Evolutionary conservation across 108 stramenopile genomes (phyloP).

Genomic region (Parietichytrium sp.): DNA sequence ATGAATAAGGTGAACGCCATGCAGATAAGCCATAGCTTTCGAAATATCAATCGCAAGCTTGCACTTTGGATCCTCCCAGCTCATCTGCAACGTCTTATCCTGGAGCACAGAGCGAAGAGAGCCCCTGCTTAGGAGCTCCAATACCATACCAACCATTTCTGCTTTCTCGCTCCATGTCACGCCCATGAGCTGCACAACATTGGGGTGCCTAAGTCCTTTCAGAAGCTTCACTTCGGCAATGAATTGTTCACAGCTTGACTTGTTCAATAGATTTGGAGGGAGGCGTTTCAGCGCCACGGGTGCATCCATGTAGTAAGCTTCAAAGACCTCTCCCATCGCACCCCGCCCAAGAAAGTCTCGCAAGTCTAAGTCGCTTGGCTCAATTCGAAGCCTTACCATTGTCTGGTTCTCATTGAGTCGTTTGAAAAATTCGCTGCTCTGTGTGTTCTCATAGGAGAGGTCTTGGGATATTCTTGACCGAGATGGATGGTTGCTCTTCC

Average conservation of each 20-base stretch:
- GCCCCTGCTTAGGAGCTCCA: not conserved
- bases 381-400: slow-evolving; percentile 8
- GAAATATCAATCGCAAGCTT: slow-evolving; percentile 43
- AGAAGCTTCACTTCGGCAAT: slow-evolving; percentile 11
- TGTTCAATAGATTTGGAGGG: not conserved
- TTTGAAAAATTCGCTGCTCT: not conserved
- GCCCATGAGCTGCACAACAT: slow-evolving; percentile 16
- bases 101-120: slow-evolving; percentile 19
- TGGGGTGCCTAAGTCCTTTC: not conserved
- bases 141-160: slow-evolving; percentile 39
- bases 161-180: not conserved
- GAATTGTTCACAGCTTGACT: not conserved
- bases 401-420: not conserved
- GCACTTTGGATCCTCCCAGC: slow-evolving; percentile 41
- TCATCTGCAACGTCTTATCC: not conserved
- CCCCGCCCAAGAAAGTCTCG: slow-evolving; percentile 27
- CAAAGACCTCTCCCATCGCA: slow-evolving; percentile 20
- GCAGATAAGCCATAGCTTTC: slow-evolving; percentile 53
- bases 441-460: no score
- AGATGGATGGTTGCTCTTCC: no score
- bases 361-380: not conserved
- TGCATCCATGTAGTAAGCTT: not conserved
- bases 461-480: no score
- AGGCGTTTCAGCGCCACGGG: not conserved
- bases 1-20: slow-evolving; percentile 46